Evolutionary conservation across 305 asterid species (phyloP).

Genomic region (Plantago lanceolata): DNA sequence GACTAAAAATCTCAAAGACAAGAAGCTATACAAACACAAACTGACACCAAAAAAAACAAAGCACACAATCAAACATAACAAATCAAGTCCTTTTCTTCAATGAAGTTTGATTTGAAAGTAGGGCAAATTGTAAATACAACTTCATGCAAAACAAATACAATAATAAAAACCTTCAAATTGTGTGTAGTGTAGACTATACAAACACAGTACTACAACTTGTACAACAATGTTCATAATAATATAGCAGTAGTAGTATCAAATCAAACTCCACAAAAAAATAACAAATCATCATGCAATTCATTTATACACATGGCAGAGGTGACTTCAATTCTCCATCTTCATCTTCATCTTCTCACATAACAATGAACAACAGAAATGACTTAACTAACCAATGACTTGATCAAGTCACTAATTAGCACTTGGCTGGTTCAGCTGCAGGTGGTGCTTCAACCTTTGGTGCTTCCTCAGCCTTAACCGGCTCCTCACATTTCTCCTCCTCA

Average conservation of each 20-base stretch:
- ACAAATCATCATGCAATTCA: neutral
- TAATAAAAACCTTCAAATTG: conserved; percentile 6
- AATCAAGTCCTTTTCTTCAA: neutral
- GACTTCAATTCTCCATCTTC: no score
- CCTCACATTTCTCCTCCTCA: conserved; percentile 13
- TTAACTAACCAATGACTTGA: neutral
- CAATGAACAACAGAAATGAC: neutral
- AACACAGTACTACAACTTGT: neutral
- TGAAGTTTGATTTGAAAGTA: conserved; percentile 10
- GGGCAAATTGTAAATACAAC: conserved; percentile 27
- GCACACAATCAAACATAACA: neutral
- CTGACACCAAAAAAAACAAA: neutral
- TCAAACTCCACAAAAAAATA: neutral
- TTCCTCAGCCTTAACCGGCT: conserved; percentile 36
- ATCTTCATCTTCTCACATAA: neutral
- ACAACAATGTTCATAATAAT: neutral
- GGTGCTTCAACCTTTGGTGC: conserved; percentile 28
- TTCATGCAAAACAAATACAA: conserved; percentile 19
- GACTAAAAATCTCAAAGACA: no score
- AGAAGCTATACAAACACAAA: neutral
- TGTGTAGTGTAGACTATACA: neutral
- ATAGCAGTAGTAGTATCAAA: no score
- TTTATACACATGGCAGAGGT: neutral
- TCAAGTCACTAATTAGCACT: conserved; percentile 33
- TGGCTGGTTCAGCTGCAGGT: conserved; percentile 38